Percentiles rank a stretch among this genome's conserved stretches.
These are phyloP conservation scores for Lepidopterella palustris DNA, from an alignment of 495 filamentous ascomycete species.

Conservation along the genomic window DNA sequence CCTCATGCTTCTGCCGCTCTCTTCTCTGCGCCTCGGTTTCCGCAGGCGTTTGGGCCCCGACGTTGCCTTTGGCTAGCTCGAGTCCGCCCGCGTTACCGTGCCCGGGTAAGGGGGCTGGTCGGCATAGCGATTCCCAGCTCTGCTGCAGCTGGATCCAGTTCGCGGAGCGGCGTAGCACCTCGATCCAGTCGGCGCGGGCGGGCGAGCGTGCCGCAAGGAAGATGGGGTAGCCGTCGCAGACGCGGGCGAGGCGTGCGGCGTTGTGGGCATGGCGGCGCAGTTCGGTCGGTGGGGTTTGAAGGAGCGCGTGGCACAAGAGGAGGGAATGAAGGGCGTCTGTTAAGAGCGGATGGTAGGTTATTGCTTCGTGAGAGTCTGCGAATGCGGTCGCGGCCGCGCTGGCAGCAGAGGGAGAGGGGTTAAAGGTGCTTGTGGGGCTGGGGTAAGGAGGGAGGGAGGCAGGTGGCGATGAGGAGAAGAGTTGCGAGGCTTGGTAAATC, in stretches of 20 bases:
- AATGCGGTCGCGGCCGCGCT: constrained; percentile 30
- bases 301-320: constrained; percentile 63
- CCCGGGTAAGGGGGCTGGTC: constrained; percentile 56
- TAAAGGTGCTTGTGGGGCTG: neutral
- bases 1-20: constrained; percentile 56
- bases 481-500: constrained; percentile 36
- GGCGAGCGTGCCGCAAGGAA: constrained; percentile 68
- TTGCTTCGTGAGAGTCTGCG: constrained; percentile 50
- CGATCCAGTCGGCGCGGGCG: constrained; percentile 70
- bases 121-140: constrained; percentile 65
- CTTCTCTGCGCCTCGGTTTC: constrained; percentile 46
- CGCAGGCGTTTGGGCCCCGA: neutral
- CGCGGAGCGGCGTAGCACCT: constrained; percentile 56
- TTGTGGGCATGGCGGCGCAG: constrained; percentile 70
- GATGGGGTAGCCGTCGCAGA: constrained; percentile 72
- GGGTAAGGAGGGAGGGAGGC: constrained; percentile 36
- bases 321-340: constrained; percentile 69
- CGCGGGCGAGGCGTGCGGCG: constrained; percentile 63
- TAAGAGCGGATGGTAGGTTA: constrained; percentile 73
- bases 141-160: constrained; percentile 59
- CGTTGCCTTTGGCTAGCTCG: constrained; percentile 13
- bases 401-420: constrained; percentile 16
- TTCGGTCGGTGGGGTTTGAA: constrained; percentile 68
- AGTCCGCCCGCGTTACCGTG: constrained; percentile 17
- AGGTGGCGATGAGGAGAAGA: constrained; percentile 37